Evolutionary conservation across 352 stramenopile species (phyloP), one percentile per base, ranked within the genome.

Genomic region (Globisporangium iwayamae): DNA sequence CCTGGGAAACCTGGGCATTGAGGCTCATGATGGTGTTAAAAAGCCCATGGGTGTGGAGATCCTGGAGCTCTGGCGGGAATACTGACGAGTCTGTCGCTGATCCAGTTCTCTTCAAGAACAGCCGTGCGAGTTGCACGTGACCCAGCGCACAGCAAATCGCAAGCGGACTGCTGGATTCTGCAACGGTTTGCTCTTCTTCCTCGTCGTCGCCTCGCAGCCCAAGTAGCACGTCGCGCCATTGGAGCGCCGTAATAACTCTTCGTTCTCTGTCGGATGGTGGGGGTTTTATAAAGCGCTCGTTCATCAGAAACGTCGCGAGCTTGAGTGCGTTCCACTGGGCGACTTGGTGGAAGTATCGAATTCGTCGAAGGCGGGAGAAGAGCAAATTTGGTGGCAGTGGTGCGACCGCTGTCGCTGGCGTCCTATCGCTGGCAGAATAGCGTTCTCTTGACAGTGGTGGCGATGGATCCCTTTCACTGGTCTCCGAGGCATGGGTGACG

Each of bases 291-390:
- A 43, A 51, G 46, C 39, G 20, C 36, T 54, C 28, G 4, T 32
- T 18, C 0, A 60, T 16, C 18, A 59, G 1, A 9, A 56, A 69
- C 2, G 30, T 51, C 7, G 57, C 47, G 4, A 83, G 18, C 1
- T n/a, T 30, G 32, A 74, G 13, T 5, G 75, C 71, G 63, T 87
- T 84, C 71, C 72, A 85, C 4, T 67, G 66, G 6, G 65, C 72
- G 11, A 75, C 58, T 9, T 34, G 18, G 20, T 71, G 62, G 18
- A 84, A 34, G 11, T 79, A 25, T 2, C 4, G 11, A 0, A 36
- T 50, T 0, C 34, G 11, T 14, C 51, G 25, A 1, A 67, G 30
- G 10, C 4, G 18, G 13, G 32, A 32, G n/a, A 52, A 48, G 43
- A 48, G 43, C 56, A 43, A 63, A 6, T 54, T 36, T 13, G 28